These are phyloP conservation scores for Ceriops tagal DNA, from an alignment of 345 rosid species.

Conservation along the genomic window DNA sequence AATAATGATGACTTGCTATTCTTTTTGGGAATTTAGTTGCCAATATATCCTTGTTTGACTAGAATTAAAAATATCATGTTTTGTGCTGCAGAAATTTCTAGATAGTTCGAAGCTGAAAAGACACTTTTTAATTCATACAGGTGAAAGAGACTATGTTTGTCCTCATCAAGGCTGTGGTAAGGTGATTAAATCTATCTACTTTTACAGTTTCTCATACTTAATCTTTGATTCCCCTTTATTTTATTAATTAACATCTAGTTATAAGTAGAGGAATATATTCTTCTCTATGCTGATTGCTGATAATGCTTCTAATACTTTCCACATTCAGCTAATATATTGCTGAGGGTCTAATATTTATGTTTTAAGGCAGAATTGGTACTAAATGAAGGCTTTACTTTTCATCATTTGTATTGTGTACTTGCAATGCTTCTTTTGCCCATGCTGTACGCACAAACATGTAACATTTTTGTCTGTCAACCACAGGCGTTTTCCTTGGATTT, in stretches of 20 bases:
- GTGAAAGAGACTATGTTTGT: slow-evolving; percentile 77
- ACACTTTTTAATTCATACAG: slow-evolving; percentile 91
- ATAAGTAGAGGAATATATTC: not conserved
- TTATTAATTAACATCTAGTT: not conserved
- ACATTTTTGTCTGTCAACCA: slow-evolving; percentile 17
- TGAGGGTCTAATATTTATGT: too few species aligned
- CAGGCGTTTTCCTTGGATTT: slow-evolving; percentile 99
- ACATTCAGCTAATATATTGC: not conserved
- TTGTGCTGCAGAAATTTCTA: slow-evolving; percentile 79
- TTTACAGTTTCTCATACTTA: not conserved
- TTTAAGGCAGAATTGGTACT: not conserved
- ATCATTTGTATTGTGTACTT: slow-evolving; percentile 4
- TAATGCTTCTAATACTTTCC: not conserved
- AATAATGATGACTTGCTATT: not conserved
- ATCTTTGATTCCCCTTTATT: not conserved
- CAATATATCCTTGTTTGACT: not conserved
- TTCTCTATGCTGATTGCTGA: not conserved
- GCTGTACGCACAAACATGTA: not conserved
- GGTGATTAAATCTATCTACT: slow-evolving; percentile 48
- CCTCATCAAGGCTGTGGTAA: slow-evolving; percentile 98
- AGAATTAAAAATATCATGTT: not conserved
- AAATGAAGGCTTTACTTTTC: not conserved
- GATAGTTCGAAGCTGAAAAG: slow-evolving; percentile 98
- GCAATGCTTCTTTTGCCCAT: slow-evolving; percentile 1
- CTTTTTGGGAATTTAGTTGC: not conserved